Percentiles rank a stretch among this genome's conserved stretches.
These are phyloP conservation scores for Crithidia brevicula DNA, from an alignment of 208 protist genomes.

Conservation along the genomic window DNA sequence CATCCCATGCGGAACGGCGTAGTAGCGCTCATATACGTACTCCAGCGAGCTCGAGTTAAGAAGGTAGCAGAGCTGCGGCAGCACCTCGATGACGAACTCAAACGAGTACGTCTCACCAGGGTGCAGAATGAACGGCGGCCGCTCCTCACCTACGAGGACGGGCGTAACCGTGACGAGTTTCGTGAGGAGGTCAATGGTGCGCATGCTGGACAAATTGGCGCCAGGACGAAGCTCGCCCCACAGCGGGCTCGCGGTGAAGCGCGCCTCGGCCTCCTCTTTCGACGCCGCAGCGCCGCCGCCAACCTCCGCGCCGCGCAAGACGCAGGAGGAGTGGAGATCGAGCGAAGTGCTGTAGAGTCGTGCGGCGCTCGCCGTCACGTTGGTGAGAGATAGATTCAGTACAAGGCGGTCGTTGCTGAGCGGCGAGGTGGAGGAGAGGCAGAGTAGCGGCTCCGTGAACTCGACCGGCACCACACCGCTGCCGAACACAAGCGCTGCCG, in stretches of 20 bases:
- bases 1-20: slow-evolving; percentile 23
- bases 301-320: slow-evolving; percentile 23
- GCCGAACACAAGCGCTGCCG: slow-evolving; percentile 38
- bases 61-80: slow-evolving; percentile 75
- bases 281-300: not conserved
- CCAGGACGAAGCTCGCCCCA: slow-evolving; percentile 55
- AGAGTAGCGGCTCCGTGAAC: slow-evolving; percentile 45
- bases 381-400: slow-evolving; percentile 66
- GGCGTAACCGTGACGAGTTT: slow-evolving; percentile 66
- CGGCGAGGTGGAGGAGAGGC: slow-evolving; percentile 51
- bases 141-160: slow-evolving; percentile 58
- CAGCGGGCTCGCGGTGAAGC: slow-evolving; percentile 33
- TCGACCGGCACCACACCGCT: slow-evolving; percentile 52
- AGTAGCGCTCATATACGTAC: slow-evolving; percentile 59
- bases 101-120: slow-evolving; percentile 76
- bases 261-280: slow-evolving; percentile 8
- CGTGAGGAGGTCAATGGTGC: slow-evolving; percentile 53
- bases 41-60: slow-evolving; percentile 62
- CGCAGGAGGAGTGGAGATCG: slow-evolving; percentile 71
- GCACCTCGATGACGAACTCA: slow-evolving; percentile 79
- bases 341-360: slow-evolving; percentile 56
- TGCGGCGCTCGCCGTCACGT: slow-evolving; percentile 47
- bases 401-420: slow-evolving; percentile 60
- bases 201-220: slow-evolving; percentile 49
- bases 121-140: slow-evolving; percentile 56